Evolutionary conservation across 441 rosid species (phyloP).

Genomic region (Populus hybrid): DNA sequence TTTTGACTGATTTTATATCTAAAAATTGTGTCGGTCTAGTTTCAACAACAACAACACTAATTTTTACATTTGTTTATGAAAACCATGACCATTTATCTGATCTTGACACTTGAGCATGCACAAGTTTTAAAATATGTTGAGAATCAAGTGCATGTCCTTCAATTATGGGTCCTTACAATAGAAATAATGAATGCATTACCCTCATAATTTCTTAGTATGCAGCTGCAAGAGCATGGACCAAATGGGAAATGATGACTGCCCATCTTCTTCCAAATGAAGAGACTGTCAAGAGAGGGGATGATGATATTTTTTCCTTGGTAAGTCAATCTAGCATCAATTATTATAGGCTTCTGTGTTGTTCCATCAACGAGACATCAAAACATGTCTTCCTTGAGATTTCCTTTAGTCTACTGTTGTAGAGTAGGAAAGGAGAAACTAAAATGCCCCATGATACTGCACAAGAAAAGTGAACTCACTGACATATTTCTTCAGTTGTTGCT

Average conservation of each 20-base stretch:
- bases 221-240: constrained; percentile 96
- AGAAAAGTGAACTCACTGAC: not conserved
- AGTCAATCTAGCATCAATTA: constrained; percentile 20
- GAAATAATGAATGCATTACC: not conserved
- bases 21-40: not conserved
- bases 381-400: not conserved
- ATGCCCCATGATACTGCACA: not conserved
- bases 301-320: constrained; percentile 82
- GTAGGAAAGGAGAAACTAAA: not conserved
- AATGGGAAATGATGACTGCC: constrained; percentile 96
- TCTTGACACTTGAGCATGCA: not conserved
- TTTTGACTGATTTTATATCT: not conserved
- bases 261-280: constrained; percentile 80
- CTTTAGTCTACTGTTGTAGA: not conserved
- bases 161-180: not conserved
- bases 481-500: not conserved
- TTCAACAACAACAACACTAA: not conserved
- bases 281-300: constrained; percentile 76
- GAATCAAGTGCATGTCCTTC: not conserved
- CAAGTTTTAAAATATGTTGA: not conserved
- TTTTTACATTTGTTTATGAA: not conserved
- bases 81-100: not conserved
- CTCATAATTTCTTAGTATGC: constrained; percentile 54
- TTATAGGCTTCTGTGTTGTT: not conserved
- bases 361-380: not conserved